Evolutionary conservation across 345 rosid genomes (phyloP).

Genomic region (Gossypium mustelinum): DNA sequence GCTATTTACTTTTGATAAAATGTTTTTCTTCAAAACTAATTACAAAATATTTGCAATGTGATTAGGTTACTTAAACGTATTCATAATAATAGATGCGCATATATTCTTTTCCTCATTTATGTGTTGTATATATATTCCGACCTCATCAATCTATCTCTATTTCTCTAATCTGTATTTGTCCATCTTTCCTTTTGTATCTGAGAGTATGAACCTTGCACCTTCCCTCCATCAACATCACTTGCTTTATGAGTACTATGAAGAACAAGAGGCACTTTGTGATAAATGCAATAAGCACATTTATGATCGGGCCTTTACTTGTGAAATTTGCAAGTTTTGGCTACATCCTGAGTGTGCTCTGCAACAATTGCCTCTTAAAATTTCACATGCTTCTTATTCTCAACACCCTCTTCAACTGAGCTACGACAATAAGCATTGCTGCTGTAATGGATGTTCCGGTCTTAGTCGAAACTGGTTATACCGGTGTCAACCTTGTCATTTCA

Average conservation of each 20-base stretch:
- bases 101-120: too few species aligned
- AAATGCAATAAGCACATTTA: neutral
- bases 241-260: neutral
- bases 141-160: neutral
- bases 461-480: neutral
- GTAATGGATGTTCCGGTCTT: neutral
- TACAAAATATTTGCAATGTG: neutral
- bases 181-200: neutral
- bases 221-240: neutral
- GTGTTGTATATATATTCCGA: neutral
- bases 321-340: conserved; percentile 3
- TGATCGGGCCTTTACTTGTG: neutral
- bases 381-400: neutral
- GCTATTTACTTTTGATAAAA: too few species aligned
- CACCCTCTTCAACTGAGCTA: neutral
- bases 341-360: neutral
- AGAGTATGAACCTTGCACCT: neutral
- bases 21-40: too few species aligned
- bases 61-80: too few species aligned
- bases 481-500: neutral
- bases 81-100: too few species aligned
- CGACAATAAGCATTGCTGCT: rapidly evolving
- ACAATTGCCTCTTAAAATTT: neutral
- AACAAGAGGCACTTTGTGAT: neutral
- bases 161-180: neutral